Base-by-base conservation (phyloP, 2,329 filamentous ascomycete species). In the Fusarium irregulare region DNA sequence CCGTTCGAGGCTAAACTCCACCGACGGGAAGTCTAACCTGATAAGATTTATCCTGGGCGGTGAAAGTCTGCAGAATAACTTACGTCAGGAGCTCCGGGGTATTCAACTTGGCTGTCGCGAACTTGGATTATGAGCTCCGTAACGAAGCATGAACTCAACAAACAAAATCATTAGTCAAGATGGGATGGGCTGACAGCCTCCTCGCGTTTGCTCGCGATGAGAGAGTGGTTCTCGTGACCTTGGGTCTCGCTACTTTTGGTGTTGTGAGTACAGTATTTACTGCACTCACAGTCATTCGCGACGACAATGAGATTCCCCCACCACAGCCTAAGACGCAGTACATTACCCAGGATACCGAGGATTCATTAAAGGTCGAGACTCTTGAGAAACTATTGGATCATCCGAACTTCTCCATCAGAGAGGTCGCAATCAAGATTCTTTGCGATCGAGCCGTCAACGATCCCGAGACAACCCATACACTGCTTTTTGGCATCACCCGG, bases 291-390 rank as follows among this genome's bases (percentile, higher is more conserved):
- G 80, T 86, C 57, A 88, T 91, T 71, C 86, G 89, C 70, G 84
- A 89, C 72, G 84, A 90, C 56, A 91, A 91, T 68, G 86, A 90
- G 78, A 87, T 96, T 75, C 88, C 88, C 64, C 86, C 88, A 37
- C 76, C 83, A 40, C 87, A 89, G 64, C 89, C 89, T 37, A 90
- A 91, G 76, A 88, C 91, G 53, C 88, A 91, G 71, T 92, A 92
- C 77, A 92, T 93, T 69, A 92, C 89, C 16, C 90, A 93, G 77
- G 89, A 91, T 25, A 92, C 91, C 4, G 91, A 94, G 75, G 91
- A 93, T 75, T 87, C 91, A 4, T 83, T 94, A 44, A 87, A 89
- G 61, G 76, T 89, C 13, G 83, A 86, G 44, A 94, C 92, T 0
- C 83, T 94, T 12, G 83, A 89, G 54, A 91, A 88, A 68, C 84